Conservation (phyloP, 495 filamentous ascomycete genomes). For the Physcia stellaris region DNA sequence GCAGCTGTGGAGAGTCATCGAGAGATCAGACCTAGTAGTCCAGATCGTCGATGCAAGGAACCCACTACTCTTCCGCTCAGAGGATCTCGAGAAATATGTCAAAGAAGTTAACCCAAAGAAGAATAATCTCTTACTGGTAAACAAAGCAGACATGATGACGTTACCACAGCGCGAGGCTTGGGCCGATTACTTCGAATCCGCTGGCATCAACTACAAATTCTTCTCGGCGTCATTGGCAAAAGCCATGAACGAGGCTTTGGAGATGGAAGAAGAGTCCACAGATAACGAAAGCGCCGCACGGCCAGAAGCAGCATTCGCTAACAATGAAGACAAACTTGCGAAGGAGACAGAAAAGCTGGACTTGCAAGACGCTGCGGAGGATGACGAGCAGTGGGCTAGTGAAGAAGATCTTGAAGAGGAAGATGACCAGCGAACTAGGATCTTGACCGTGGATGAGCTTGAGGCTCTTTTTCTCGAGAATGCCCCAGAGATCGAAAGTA, state of each 20-base stretch:
- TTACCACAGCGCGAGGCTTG: conserved; percentile 68
- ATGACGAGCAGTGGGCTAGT: conserved; percentile 22
- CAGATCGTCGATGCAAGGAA: conserved; percentile 98
- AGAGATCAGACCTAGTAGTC: conserved; percentile 87
- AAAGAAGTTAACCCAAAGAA: conserved; percentile 82
- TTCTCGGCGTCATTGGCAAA: conserved; percentile 91
- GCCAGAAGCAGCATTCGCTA: conserved; percentile 17
- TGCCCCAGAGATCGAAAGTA: conserved; percentile 37
- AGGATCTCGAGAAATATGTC: conserved; percentile 88
- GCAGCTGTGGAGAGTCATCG: conserved; percentile 96
- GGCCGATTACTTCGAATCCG: conserved; percentile 76
- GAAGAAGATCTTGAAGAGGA: conserved; percentile 30
- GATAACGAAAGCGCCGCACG: conserved; percentile 29
- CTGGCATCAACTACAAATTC: conserved; percentile 78
- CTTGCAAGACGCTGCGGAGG: conserved; percentile 20
- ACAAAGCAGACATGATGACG: conserved; percentile 99
- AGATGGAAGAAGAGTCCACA: conserved; percentile 30
- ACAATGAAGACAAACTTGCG: conserved; percentile 25
- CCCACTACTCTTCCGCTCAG: conserved; percentile 83
- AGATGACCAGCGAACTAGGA: conserved; percentile 50
- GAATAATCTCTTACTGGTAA: conserved; percentile 84
- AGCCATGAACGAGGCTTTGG: conserved; percentile 61
- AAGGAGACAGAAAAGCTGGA: conserved; percentile 26
- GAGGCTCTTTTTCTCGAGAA: conserved; percentile 77
- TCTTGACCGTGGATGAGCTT: conserved; percentile 82